These are phyloP conservation scores for Taiozyma onychis DNA, from an alignment of 1,139 yeast species.

Conservation along the genomic window DNA sequence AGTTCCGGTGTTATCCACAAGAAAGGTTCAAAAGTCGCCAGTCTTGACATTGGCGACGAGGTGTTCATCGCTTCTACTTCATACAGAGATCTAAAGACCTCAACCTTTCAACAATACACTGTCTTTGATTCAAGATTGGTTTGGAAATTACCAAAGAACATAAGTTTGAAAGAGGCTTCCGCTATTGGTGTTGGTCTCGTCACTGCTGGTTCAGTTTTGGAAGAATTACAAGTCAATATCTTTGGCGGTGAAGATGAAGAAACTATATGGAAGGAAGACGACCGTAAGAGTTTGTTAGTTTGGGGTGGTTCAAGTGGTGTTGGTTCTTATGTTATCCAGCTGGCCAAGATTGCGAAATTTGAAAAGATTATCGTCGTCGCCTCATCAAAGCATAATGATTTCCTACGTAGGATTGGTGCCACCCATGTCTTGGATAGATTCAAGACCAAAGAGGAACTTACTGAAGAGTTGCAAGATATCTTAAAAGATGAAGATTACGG, in stretches of 20 bases:
- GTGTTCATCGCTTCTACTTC: constrained; percentile 41
- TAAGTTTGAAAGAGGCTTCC: constrained; percentile 36
- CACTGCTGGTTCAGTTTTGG: constrained; percentile 38
- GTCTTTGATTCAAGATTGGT: constrained; percentile 39
- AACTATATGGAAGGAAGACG: constrained; percentile 7
- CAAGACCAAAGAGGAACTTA: constrained; percentile 24
- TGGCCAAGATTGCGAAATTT: constrained; percentile 35
- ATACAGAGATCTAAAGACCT: constrained; percentile 40
- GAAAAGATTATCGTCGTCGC: constrained; percentile 38
- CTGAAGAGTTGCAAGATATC: constrained; percentile 15
- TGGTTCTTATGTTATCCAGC: constrained; percentile 37
- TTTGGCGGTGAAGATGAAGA: constrained; percentile 9
- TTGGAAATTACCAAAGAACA: constrained; percentile 34
- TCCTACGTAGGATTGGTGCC: constrained; percentile 34
- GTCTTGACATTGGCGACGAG: constrained; percentile 29
- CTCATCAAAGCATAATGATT: constrained; percentile 29
- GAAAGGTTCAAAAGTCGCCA: constrained; percentile 30
- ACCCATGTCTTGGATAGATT: constrained; percentile 36
- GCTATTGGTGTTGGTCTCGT: constrained; percentile 44
- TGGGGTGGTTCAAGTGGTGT: constrained; percentile 49
- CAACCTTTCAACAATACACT: constrained; percentile 42
- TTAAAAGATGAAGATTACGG: constrained; percentile 20
- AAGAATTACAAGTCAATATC: constrained; percentile 27
- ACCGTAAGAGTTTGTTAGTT: constrained; percentile 28
- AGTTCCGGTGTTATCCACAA: constrained; percentile 36